Evolutionary conservation across 441 rosid genomes (phyloP), one percentile per base, ranked within the genome.

Genomic region (Codiaeum variegatum): DNA sequence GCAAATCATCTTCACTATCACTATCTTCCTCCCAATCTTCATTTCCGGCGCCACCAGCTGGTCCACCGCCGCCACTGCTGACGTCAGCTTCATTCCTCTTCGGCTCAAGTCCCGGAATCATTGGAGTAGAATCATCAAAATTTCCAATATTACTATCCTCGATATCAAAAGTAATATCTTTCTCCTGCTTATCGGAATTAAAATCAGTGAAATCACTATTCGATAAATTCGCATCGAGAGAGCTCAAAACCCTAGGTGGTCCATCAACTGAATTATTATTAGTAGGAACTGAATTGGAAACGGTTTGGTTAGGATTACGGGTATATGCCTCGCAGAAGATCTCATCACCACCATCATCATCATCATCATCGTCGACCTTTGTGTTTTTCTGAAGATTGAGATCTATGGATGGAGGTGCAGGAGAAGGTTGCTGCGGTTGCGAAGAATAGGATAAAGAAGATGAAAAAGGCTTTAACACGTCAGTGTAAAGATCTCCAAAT

Each of bases 1-100:
- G 89, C 83, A 95, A 83, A 86, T 90, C 99, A 75, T 95, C 99
- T 60, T 95, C 99, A 82, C 99, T 95, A 75, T 95, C 99, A 82
- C 99, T 93, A 23, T 79, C 83, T 29, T 76, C 82, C 62, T 69
- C 77, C 55, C 71, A 76, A 56, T 70, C 75, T 23, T 63, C 76
- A 73, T 80, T 91, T 23, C 75, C 88, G 40, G 77, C 82, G 67
- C 73, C 82, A 3, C 65, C 78, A 64, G 77, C 78, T 2, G 16
- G 58, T 6, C 58, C 52, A 46, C 75, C 81, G 66, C 70, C 82
- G 3, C 67, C 78, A 58, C 77, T 76, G 56, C 66, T 79, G 42
- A 63, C 70, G 9, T 47, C 58, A 29, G 54, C 60, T 44, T 54
- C 75, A 10, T 31, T 62, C 68, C 55, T 56, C 44, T 6, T 34